phyloP scores from a whole-genome alignment of 441 rosid genomes.

The Euphorbia corollata region DNA sequence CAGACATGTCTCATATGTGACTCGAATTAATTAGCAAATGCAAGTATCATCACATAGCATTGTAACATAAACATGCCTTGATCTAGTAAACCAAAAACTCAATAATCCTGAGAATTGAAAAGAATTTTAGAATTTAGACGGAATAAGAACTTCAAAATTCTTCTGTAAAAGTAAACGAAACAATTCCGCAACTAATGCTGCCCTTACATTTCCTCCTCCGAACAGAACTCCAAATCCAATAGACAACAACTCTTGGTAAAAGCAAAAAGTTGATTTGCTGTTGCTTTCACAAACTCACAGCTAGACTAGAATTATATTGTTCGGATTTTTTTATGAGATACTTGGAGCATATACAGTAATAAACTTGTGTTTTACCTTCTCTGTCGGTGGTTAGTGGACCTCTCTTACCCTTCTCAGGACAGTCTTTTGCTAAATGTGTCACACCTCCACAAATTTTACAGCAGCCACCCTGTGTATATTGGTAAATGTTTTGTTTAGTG shows the following conservation, averaged over 20 bases:
- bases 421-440: conserved; percentile 91
- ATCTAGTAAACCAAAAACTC: too few species aligned
- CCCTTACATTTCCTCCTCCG: background rate
- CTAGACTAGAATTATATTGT: background rate
- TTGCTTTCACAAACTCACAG: background rate
- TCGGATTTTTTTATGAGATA: background rate
- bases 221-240: background rate
- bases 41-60: background rate
- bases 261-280: background rate
- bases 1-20: background rate
- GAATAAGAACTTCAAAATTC: too few species aligned
- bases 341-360: background rate
- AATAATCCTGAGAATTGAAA: too few species aligned
- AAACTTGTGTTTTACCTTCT: conserved; percentile 30
- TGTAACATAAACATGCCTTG: background rate
- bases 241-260: background rate
- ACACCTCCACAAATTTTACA: conserved; percentile 85
- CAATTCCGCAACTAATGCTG: background rate
- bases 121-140: too few species aligned
- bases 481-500: conserved; percentile 10
- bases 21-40: conserved; percentile 4
- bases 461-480: conserved; percentile 56
- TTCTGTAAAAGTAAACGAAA: too few species aligned
- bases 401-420: conserved; percentile 59
- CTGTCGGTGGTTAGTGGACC: conserved; percentile 20